Evolutionary conservation across 2,329 filamentous ascomycete genomes (phyloP).

Genomic region (Diaporthe destruens): DNA sequence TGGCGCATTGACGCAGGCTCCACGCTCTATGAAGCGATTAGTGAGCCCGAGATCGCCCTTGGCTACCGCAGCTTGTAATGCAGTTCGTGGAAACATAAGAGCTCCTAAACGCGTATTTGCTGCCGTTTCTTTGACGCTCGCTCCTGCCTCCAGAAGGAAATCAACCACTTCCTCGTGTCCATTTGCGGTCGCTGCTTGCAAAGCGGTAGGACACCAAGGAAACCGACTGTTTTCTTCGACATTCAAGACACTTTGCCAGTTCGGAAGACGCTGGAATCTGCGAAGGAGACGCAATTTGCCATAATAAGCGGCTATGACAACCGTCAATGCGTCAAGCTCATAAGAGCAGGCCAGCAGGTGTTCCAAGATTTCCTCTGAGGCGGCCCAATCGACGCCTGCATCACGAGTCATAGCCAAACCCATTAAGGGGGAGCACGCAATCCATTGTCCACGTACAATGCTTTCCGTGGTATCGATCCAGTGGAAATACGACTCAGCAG

Average conservation of each 20-base stretch:
- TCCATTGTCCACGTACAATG: background rate
- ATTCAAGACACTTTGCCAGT: background rate
- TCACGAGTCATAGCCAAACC: background rate
- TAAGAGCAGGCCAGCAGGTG: background rate
- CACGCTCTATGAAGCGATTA: background rate
- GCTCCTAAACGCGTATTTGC: background rate
- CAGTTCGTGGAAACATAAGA: background rate
- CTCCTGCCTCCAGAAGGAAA: background rate
- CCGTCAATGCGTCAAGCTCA: background rate
- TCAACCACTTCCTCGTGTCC: background rate
- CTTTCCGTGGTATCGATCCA: too few species aligned
- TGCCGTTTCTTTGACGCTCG: background rate
- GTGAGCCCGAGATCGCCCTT: accelerated
- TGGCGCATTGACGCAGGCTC: background rate
- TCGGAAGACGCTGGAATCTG: background rate
- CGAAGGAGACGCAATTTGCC: background rate
- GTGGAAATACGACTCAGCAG: too few species aligned
- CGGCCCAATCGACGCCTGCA: too few species aligned
- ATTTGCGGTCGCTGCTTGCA: background rate
- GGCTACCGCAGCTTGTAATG: background rate
- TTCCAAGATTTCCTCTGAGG: background rate
- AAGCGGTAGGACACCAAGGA: background rate
- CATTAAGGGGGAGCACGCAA: background rate
- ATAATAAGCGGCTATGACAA: background rate
- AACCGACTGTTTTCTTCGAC: background rate